A percentile compares a stretch with the other conserved stretches of the same genome.
phyloP scores from a whole-genome alignment of 1,139 yeast species.

The Kodamaea suecica region DNA sequence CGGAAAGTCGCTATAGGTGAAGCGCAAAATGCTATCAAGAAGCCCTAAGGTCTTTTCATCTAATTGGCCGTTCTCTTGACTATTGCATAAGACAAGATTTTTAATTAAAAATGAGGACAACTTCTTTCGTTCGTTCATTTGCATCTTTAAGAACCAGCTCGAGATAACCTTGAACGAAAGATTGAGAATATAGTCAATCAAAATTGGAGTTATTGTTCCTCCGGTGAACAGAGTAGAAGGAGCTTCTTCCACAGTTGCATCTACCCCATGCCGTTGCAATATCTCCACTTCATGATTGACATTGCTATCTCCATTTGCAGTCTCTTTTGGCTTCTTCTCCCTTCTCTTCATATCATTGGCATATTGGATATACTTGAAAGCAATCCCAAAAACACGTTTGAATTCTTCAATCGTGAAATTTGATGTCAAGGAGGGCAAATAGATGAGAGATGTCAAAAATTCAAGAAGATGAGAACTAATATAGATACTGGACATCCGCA shows the following conservation, averaged over 20 bases:
- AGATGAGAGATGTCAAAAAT: constrained; percentile 62
- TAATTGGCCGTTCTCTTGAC: constrained; percentile 1
- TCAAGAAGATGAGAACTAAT: constrained; percentile 77
- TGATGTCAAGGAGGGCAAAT: constrained; percentile 64
- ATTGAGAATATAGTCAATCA: constrained; percentile 59
- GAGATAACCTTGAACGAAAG: constrained; percentile 69
- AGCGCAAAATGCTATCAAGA: constrained; percentile 65
- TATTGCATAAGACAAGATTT: constrained; percentile 47
- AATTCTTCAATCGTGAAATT: constrained; percentile 76
- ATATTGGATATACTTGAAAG: constrained; percentile 74
- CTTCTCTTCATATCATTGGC: constrained; percentile 50
- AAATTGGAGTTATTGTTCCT: constrained; percentile 40
- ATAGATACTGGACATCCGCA: constrained; percentile 65
- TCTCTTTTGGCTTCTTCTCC: constrained; percentile 12
- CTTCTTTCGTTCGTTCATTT: constrained; percentile 53
- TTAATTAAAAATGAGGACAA: constrained; percentile 62
- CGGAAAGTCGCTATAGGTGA: constrained; percentile 64
- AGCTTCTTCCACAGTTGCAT: constrained; percentile 38
- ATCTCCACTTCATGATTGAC: constrained; percentile 1
- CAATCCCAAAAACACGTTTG: constrained; percentile 77
- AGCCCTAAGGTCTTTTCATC: constrained; percentile 41
- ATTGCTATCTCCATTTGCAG: constrained; percentile 10
- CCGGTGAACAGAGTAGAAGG: constrained; percentile 47
- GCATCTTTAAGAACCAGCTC: constrained; percentile 70
- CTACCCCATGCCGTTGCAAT: constrained; percentile 39